These are phyloP conservation scores for Leucaena leucocephala DNA, from an alignment of 306 rosid genomes.

Conservation along the genomic window DNA sequence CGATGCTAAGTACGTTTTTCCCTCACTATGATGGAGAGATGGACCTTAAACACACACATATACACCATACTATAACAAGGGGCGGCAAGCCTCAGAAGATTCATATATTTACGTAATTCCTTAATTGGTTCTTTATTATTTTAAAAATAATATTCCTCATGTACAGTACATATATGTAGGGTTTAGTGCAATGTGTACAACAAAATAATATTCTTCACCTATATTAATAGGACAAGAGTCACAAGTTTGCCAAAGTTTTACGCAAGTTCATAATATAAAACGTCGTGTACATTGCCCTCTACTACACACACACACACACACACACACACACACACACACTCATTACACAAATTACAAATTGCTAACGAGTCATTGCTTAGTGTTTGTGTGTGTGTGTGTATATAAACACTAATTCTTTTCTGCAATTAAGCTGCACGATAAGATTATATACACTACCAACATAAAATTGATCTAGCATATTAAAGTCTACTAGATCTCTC, in stretches of 20 bases:
- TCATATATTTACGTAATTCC: neutral
- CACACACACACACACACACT: neutral
- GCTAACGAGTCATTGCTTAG: neutral
- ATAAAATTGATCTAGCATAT: too few relatives aligned
- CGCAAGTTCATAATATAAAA: neutral
- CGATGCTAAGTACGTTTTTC: too few relatives aligned
- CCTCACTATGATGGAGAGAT: too few relatives aligned
- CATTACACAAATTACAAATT: neutral
- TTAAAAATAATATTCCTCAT: neutral
- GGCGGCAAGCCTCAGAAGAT: neutral
- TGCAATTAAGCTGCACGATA: neutral
- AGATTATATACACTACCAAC: neutral
- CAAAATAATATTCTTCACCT: too few relatives aligned
- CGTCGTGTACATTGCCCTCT: neutral
- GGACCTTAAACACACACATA: too few relatives aligned
- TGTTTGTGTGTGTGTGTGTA: too few relatives aligned
- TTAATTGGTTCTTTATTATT: neutral
- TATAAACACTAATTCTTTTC: neutral
- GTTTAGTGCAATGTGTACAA: neutral
- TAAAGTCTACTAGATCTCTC: too few relatives aligned
- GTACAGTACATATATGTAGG: neutral
- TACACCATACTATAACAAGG: neutral
- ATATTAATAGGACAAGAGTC: too few relatives aligned
- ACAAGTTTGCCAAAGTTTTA: neutral
- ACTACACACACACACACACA: too few relatives aligned